Conservation (phyloP, 768 basidiomycete species). For the Hebeloma cylindrosporum region DNA sequence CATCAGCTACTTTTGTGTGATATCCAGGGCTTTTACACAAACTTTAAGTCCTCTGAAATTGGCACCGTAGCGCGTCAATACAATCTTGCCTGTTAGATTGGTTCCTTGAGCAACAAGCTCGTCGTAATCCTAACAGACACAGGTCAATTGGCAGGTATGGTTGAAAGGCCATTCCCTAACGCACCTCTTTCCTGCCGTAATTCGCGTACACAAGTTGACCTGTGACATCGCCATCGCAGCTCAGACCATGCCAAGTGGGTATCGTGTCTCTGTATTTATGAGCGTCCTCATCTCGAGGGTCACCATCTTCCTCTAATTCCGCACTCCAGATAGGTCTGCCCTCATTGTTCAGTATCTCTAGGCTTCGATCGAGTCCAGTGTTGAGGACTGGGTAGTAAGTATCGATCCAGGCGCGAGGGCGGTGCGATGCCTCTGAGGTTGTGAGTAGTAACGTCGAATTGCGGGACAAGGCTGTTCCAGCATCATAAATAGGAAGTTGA, state of each 20-base stretch:
- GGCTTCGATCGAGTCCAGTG: slow-evolving; percentile 63
- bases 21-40: not conserved
- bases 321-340: slow-evolving; percentile 64
- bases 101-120: slow-evolving; percentile 63
- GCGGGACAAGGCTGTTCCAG: slow-evolving; percentile 67
- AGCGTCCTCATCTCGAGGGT: slow-evolving; percentile 71
- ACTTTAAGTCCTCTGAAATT: slow-evolving; percentile 88
- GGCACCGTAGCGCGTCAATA: slow-evolving; percentile 73
- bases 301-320: slow-evolving; percentile 69
- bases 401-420: slow-evolving; percentile 78
- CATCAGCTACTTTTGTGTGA: slow-evolving; percentile 11
- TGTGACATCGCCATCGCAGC: slow-evolving; percentile 70
- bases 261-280: slow-evolving; percentile 63
- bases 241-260: slow-evolving; percentile 86
- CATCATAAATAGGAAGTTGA: slow-evolving; percentile 61
- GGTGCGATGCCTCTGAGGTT: slow-evolving; percentile 36
- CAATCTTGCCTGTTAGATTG: slow-evolving; percentile 75
- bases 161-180: slow-evolving; percentile 1
- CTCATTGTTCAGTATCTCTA: slow-evolving; percentile 63
- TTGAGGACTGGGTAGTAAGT: slow-evolving; percentile 89
- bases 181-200: slow-evolving; percentile 67
- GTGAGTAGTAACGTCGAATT: slow-evolving; percentile 62
- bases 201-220: slow-evolving; percentile 77
- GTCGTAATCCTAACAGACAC: slow-evolving; percentile 39
- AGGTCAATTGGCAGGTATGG: not conserved